Percentiles rank a stretch among this genome's conserved stretches.
These are phyloP conservation scores for Paraglomus occultum DNA, from an alignment of 192 early-diverging fungal genomes.

Conservation along the genomic window DNA sequence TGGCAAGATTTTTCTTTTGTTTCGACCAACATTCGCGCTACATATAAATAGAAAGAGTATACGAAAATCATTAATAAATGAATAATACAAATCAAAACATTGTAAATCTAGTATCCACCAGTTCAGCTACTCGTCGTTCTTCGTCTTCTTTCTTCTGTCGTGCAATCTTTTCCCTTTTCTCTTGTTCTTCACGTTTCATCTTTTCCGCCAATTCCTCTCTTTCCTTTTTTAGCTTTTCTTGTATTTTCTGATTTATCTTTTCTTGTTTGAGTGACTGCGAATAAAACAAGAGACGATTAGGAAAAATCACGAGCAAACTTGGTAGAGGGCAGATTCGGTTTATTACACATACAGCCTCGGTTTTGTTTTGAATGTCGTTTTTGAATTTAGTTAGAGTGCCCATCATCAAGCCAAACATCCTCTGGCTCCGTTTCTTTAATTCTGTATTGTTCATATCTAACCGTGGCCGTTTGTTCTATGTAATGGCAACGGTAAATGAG, in stretches of 20 bases:
- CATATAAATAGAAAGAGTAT: not conserved
- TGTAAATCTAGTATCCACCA: not conserved
- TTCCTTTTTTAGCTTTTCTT: slow-evolving; percentile 48
- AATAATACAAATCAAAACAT: not conserved
- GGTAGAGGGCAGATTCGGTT: not conserved
- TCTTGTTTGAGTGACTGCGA: slow-evolving; percentile 43
- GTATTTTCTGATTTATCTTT: slow-evolving; percentile 42
- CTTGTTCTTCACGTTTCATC: slow-evolving; percentile 40
- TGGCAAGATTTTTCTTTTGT: slow-evolving; percentile 31
- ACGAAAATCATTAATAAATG: not conserved
- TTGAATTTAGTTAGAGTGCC: slow-evolving; percentile 58
- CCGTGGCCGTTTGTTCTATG: slow-evolving; percentile 41
- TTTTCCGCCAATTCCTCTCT: slow-evolving; percentile 39
- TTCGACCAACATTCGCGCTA: slow-evolving; percentile 25
- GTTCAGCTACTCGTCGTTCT: slow-evolving; percentile 17
- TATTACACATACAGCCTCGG: slow-evolving; percentile 41
- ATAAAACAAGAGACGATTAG: slow-evolving; percentile 4
- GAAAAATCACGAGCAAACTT: not conserved
- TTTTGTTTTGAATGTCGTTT: slow-evolving; percentile 42
- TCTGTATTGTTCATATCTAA: slow-evolving; percentile 35
- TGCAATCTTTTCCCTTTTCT: slow-evolving; percentile 31
- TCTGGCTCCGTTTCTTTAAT: slow-evolving; percentile 37
- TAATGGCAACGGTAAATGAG: not conserved
- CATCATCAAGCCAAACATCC: slow-evolving; percentile 52
- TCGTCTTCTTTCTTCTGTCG: slow-evolving; percentile 19